Evolutionary conservation across 768 basidiomycete species (phyloP), one percentile per base, ranked within the genome.

Genomic region (Boletus pseudo-olivaceus): DNA sequence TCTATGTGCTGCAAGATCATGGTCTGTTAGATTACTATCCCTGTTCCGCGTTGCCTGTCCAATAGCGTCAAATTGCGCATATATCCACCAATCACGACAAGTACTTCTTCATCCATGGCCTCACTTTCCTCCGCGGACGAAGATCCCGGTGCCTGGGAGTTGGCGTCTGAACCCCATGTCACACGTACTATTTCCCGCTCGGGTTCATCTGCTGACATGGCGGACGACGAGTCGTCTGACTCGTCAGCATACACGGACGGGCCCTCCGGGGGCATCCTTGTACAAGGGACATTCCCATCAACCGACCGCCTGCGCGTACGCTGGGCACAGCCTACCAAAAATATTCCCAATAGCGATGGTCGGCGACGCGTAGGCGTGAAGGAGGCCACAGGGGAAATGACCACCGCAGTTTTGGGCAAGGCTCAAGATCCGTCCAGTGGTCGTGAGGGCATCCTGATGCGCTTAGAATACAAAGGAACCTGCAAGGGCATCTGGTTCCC

Each of bases 191-290:
- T 74, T 7, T 77, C 81, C 12, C 80, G 85, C 33, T 70, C 81
- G 1, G 77, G 77, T 47, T 85, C 87, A 7, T 84, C 84, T 61
- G 83, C 77, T 39, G 78, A 87, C 62, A 83, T 90, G 63, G 89
- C 89, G 0, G 89, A 92, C 58, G 90, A 90, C 59, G 89, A 92
- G 63, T 87, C 87, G 4, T 87, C 86, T 38, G 89, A 90, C 64
- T 85, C 87, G 1, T 84, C 76, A 68, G 34, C 78, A 67, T 32
- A 73, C 76, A 34, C 63, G 8, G 79, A 80, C 2, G 73, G 74
- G 1, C 76, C 81, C 55, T 72, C 82, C 17, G 84, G 86, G 40
- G 84, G 81, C 1, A 85, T 82, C 53, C 78, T 81, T 17, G 78
- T 90, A n/a, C 83, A 84, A 65, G 89, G 89, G 4, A 83, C 87